Evolutionary conservation across 2,329 filamentous ascomycete genomes (phyloP).

Genomic region (Chaetomium strumarium): DNA sequence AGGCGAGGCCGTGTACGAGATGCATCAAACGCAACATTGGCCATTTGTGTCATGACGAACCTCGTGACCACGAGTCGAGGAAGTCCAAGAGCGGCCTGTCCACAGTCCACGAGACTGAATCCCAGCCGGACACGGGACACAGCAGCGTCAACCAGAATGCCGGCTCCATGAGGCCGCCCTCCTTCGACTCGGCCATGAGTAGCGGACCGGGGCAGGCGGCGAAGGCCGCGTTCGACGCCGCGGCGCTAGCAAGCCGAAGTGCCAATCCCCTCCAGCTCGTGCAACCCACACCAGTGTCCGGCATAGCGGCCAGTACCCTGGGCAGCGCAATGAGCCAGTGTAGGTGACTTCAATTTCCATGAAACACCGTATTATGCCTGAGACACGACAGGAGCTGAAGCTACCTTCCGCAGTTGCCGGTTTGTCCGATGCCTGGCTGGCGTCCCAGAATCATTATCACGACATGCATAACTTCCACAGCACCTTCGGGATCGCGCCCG

Average conservation of each 20-base stretch:
- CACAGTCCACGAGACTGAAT: conserved; percentile 55
- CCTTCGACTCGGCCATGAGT: conserved; percentile 35
- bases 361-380: conserved; percentile 6
- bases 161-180: conserved; percentile 51
- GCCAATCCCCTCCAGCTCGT: conserved; percentile 60
- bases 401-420: conserved; percentile 55
- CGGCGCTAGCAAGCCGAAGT: conserved; percentile 41
- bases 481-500: conserved; percentile 87
- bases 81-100: conserved; percentile 64
- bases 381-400: conserved; percentile 20
- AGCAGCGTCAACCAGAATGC: conserved; percentile 50
- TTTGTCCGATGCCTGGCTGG: conserved; percentile 77
- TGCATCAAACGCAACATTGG: conserved; percentile 99
- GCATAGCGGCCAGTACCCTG: conserved; percentile 56
- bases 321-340: conserved; percentile 64
- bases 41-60: conserved; percentile 96
- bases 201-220: conserved; percentile 33
- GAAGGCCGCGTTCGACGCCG: conserved; percentile 40
- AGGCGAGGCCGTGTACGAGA: conserved; percentile 94
- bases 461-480: conserved; percentile 93
- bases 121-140: conserved; percentile 46
- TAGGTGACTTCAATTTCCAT: conserved; percentile 45
- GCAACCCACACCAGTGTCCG: conserved; percentile 63
- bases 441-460: conserved; percentile 75
- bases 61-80: conserved; percentile 75